These are phyloP conservation scores for Camillea tinctor DNA, from an alignment of 2,329 filamentous ascomycete species.

Conservation along the genomic window DNA sequence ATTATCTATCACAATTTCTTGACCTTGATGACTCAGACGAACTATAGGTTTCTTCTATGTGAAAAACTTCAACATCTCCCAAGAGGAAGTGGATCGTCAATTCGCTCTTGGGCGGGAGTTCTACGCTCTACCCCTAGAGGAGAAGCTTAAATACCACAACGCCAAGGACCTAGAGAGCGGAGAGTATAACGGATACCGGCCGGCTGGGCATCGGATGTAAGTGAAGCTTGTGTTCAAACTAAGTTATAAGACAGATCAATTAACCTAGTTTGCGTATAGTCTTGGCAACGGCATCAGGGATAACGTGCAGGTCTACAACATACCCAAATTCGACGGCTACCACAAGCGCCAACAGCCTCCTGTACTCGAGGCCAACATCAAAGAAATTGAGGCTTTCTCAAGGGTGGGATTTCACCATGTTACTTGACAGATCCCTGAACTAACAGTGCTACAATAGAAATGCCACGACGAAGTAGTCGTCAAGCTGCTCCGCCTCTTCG, in stretches of 20 bases:
- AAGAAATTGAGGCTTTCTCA: slow-evolving; percentile 57
- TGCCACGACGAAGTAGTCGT: slow-evolving; percentile 54
- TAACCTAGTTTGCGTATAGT: slow-evolving; percentile 6
- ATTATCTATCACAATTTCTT: neutral
- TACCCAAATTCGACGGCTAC: slow-evolving; percentile 54
- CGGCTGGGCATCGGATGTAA: slow-evolving; percentile 39
- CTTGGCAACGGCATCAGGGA: slow-evolving; percentile 42
- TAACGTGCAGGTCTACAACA: slow-evolving; percentile 60
- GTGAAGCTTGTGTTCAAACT: slow-evolving; percentile 11
- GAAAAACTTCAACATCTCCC: slow-evolving; percentile 58
- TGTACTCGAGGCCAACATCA: slow-evolving; percentile 46
- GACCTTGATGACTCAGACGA: neutral
- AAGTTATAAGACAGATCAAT: neutral
- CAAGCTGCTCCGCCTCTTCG: slow-evolving; percentile 58
- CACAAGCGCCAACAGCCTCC: slow-evolving; percentile 41
- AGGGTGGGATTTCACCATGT: slow-evolving; percentile 23
- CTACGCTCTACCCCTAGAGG: slow-evolving; percentile 54
- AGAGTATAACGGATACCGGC: slow-evolving; percentile 57
- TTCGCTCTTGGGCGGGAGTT: slow-evolving; percentile 60
- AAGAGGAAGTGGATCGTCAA: slow-evolving; percentile 57
- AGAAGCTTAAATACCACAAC: slow-evolving; percentile 56
- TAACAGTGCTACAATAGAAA: slow-evolving; percentile 16
- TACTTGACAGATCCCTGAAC: slow-evolving; percentile 4
- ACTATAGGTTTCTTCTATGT: slow-evolving; percentile 57
- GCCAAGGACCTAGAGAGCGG: slow-evolving; percentile 45